Evolutionary conservation across 257 asterid genomes (phyloP).

Genomic region (Forsythia suspensa): DNA sequence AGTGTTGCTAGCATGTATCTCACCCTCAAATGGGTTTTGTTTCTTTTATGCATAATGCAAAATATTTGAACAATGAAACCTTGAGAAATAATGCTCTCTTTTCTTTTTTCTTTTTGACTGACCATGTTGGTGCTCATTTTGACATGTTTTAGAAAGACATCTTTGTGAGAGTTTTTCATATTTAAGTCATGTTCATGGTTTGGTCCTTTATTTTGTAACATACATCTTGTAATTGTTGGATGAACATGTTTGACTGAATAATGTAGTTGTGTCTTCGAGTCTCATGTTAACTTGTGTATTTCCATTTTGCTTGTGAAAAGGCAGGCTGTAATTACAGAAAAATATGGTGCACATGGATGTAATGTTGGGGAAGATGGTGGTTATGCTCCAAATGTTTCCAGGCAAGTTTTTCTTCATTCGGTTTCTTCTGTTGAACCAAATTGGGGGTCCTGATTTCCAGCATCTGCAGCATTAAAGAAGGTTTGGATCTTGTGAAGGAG

Average conservation of each 20-base stretch:
- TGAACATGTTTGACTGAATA: not conserved
- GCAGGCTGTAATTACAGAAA: slow-evolving; percentile 90
- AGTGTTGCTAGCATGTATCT: slow-evolving; percentile 12
- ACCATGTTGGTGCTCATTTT: slow-evolving; percentile 7
- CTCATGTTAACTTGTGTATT: slow-evolving; percentile 7
- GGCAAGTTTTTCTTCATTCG: slow-evolving; percentile 54
- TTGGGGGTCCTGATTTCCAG: slow-evolving; percentile 22
- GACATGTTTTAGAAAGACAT: slow-evolving; percentile 15
- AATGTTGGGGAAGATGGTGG: slow-evolving; percentile 99
- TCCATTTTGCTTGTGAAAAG: slow-evolving; percentile 26
- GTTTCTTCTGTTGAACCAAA: slow-evolving; percentile 17
- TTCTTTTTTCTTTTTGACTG: not conserved
- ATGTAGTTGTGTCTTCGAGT: slow-evolving; percentile 14
- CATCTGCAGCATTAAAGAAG: slow-evolving; percentile 83
- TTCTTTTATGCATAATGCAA: not conserved
- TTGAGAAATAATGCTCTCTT: not conserved
- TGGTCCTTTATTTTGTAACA: not conserved
- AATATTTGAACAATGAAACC: slow-evolving; percentile 3
- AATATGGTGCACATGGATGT: slow-evolving; percentile 72
- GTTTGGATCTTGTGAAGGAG: slow-evolving; percentile 88
- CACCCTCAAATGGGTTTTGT: slow-evolving; percentile 2
- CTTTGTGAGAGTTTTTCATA: slow-evolving; percentile 6
- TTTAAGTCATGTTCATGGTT: not conserved
- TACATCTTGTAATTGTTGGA: not conserved
- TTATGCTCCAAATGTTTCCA: slow-evolving; percentile 87